Evolutionary conservation across 2,329 filamentous ascomycete species (phyloP), one percentile per base, ranked within the genome.

Genomic region (Knoxdaviesia capensis): DNA sequence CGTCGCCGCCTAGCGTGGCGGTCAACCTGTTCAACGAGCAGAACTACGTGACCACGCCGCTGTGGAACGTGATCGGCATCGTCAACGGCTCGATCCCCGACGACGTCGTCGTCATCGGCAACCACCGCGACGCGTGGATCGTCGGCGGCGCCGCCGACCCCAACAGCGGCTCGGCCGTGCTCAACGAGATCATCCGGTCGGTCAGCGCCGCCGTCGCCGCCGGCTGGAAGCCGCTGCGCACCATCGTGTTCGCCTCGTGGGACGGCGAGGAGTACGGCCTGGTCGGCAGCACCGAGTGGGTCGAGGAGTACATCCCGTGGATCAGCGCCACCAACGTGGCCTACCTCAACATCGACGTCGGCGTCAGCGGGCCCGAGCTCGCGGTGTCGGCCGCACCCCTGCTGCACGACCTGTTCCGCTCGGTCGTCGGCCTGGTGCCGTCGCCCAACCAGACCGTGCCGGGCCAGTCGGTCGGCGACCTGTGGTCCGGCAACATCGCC

Each of bases 41-140:
- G 59, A 74, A 85, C 38, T 90, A 93, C 53, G 74, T 75, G 9
- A 88, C 72, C 1, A 90, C 80, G 0, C 80, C 82, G 4, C 64
- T 88, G 41, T 94, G 86, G 86, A 80, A 98, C 54, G 83, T 90
- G 3, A 88, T 96, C 48, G 88, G 88, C 38, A 66, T 90, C 38
- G 83, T 98, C 56, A 94, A 94, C 51, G 90, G 88, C 7, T 81
- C 80, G 0, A 74, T 90, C 34, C 66, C 76, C 0, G 77, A 94
- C 51, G 86, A 94, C 53, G 85, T 94, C 1, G 66, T 98, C 38
- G 69, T 98, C 4, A 63, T 96, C 32, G 86, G 87, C n/a, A 94
- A 93, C 53, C 87, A 94, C 54, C 75, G 86, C 33, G 86, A 94
- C 58, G 83, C 87, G 0, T 92, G 84, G 84, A 79, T 88, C 51